A percentile compares a stretch with the other conserved stretches of the same genome.
phyloP scores from a whole-genome alignment of 495 filamentous ascomycete genomes.

The Astrocystis sublimbata region DNA sequence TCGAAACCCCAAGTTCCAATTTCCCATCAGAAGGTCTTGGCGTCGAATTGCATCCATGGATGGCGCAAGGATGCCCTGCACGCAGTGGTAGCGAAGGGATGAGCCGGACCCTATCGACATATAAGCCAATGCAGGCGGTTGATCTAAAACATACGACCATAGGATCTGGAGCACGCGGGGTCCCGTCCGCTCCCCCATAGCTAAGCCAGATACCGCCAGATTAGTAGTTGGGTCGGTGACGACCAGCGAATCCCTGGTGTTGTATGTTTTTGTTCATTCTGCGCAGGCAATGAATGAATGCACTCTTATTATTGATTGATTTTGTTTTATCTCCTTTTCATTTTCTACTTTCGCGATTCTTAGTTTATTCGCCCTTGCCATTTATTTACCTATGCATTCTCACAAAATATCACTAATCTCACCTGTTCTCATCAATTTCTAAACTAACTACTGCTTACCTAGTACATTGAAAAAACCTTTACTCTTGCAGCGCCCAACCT shows the following conservation, averaged over 20 bases:
- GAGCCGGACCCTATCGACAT: not conserved
- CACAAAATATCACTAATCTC: too few relatives aligned
- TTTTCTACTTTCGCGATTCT: too few relatives aligned
- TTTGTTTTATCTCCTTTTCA: not conserved
- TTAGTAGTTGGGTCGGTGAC: conserved; percentile 53
- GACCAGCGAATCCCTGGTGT: conserved; percentile 51
- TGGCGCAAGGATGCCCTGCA: not conserved
- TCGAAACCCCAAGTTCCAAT: not conserved
- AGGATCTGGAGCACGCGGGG: conserved; percentile 46
- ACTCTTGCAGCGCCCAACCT: conserved; percentile 67
- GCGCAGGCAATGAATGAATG: not conserved
- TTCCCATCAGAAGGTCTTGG: not conserved
- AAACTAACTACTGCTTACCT: conserved; percentile 13
- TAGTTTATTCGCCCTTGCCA: too few relatives aligned
- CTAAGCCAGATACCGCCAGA: conserved; percentile 40
- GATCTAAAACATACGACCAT: conserved; percentile 42
- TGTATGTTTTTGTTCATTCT: conserved; percentile 28
- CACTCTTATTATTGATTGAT: not conserved
- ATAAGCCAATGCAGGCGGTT: not conserved
- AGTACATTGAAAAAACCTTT: conserved; percentile 80
- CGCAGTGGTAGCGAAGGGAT: not conserved
- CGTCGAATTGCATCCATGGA: not conserved
- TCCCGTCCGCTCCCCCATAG: conserved; percentile 55
- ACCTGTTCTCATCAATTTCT: too few relatives aligned
- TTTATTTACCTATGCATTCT: too few relatives aligned